Percentiles rank a stretch among this genome's conserved stretches.
Evolutionary conservation across 306 rosid species (phyloP).

Genomic region (Vachellia pachyceras): DNA sequence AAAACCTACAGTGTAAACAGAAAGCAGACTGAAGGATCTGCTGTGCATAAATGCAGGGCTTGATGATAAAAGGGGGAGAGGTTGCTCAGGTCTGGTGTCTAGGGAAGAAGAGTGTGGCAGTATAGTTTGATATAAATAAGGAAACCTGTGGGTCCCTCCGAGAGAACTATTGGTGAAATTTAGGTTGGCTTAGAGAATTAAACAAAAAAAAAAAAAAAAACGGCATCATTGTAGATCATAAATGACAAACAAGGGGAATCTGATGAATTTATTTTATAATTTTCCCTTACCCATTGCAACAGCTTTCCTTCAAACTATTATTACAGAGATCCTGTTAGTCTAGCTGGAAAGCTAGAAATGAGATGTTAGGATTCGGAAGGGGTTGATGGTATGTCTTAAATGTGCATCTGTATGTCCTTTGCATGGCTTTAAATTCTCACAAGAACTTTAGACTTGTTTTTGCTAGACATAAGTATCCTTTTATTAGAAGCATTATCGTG

Average conservation of each 20-base stretch:
- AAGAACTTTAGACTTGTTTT: too few species aligned
- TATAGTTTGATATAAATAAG: conserved; percentile 60
- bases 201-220: conserved; percentile 24
- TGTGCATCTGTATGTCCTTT: conserved; percentile 39
- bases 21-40: conserved; percentile 53
- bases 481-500: too few species aligned
- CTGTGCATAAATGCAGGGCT: conserved; percentile 53
- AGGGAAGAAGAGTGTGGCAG: conserved; percentile 51
- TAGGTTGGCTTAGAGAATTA: conserved; percentile 34
- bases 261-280: conserved; percentile 1
- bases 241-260: conserved; percentile 14
- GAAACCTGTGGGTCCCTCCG: conserved; percentile 53
- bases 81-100: conserved; percentile 37
- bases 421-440: conserved; percentile 42
- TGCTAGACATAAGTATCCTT: too few species aligned
- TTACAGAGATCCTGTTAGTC: conserved; percentile 51
- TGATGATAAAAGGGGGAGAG: conserved; percentile 35
- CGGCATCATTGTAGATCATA: conserved; percentile 12
- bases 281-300: conserved; percentile 23
- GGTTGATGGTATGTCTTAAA: conserved; percentile 61
- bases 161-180: conserved; percentile 41
- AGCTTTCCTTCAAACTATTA: conserved; percentile 44
- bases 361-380: conserved; percentile 54
- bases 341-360: conserved; percentile 60
- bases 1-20: conserved; percentile 28